These are phyloP conservation scores for Globisporangium ultimum DNA, from an alignment of 352 stramenopile species.

Conservation along the genomic window DNA sequence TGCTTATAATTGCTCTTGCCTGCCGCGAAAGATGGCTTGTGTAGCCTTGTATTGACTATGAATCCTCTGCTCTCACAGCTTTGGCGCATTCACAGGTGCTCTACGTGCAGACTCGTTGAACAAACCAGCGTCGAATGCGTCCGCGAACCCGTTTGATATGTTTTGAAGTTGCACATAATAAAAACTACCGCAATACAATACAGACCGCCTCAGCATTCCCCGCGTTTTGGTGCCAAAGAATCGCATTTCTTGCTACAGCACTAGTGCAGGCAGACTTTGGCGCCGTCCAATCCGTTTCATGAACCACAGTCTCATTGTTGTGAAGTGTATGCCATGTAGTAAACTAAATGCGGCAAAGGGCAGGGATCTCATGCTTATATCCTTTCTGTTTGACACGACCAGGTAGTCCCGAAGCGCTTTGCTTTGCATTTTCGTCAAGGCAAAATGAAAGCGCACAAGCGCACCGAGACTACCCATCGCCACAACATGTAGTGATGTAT, in stretches of 20 bases:
- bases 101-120: constrained; percentile 28
- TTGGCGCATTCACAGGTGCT: constrained; percentile 33
- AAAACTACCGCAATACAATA: neutral
- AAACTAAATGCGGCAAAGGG: constrained; percentile 5
- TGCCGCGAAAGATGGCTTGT: no score
- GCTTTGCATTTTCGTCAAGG: neutral
- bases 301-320: no score
- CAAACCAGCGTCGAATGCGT: constrained; percentile 16
- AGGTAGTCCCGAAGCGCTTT: neutral
- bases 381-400: constrained; percentile 11
- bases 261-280: no score
- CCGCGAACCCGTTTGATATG: constrained; percentile 83
- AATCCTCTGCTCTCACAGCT: constrained; percentile 12
- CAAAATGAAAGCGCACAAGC: neutral
- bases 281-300: no score
- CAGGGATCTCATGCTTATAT: constrained; percentile 48
- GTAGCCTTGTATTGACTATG: neutral
- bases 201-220: neutral
- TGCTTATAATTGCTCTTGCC: neutral
- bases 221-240: no score
- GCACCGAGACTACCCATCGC: constrained; percentile 8
- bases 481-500: constrained; percentile 13
- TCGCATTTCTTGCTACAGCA: neutral
- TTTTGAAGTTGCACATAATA: constrained; percentile 40
- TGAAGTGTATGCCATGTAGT: neutral